Base-by-base conservation (phyloP, 2,329 filamentous ascomycete species). In the Phyllosticta capitalensis region DNA sequence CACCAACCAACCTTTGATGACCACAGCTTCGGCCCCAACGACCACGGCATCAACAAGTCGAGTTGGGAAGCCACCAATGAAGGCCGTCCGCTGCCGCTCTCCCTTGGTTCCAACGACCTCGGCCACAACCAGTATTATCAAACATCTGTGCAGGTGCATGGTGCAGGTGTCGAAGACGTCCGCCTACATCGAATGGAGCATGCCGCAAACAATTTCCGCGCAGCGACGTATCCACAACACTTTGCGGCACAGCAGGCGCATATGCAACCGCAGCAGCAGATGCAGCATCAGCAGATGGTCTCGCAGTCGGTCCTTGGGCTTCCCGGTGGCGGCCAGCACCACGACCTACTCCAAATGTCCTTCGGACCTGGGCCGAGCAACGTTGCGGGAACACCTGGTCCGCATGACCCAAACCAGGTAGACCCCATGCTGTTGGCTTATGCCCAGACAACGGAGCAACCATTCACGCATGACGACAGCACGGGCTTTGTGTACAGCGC, bases 1-100 rank as follows among this genome's bases (percentile, higher is more conserved):
- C 54, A 54, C 24, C 54, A 60, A n/a, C 49, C 54, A 10, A 53
- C 49, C 22, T 70, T 66, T 57, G 68, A 67, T 50, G 67, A 69
- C 33, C 66, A 64, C 9, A 61, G 63, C 6, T 72, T 67, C 58
- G 68, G 66, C 9, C 63, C 66, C 7, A 69, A 69, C 52, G 62
- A 65, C 2, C 65, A 65, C n/a, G 66, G 65, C n/a, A 75, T 77
- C 55, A 73, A 72, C 52, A 73, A 71, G 62, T 79, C 79, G 2
- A 75, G 77, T 1, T 84, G 81, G 74, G 76, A 81, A 55, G 73
- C 75, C 55, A 75, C 72, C 48, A 81, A 82, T 64, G 79, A 81
- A 49, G 77, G 79, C 22, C 74, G 75, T 59, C 74, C 76, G 3
- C 66, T 78, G 57, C 78, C 79, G 20, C 69, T 74, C 61, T 75